Percentiles rank a stretch among this genome's conserved stretches.
These are phyloP conservation scores for Fragilariopsis cylindrus DNA, from an alignment of 108 stramenopile genomes.

Conservation along the genomic window DNA sequence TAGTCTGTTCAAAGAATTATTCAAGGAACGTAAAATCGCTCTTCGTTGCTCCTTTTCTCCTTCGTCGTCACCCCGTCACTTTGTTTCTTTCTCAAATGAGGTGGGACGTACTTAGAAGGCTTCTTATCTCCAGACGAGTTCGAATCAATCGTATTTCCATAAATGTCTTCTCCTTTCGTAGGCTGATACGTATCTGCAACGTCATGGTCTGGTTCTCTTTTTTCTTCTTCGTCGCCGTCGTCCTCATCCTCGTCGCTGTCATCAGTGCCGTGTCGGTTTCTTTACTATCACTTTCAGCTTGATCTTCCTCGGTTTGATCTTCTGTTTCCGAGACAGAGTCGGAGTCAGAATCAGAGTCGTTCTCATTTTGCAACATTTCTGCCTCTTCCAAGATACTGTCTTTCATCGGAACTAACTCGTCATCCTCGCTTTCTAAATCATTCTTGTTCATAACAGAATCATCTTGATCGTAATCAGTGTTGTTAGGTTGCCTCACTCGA, in stretches of 20 bases:
- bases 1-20: slow-evolving; percentile 88
- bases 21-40: slow-evolving; percentile 70
- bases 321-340: not conserved
- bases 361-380: slow-evolving; percentile 21
- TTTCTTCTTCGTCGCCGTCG: slow-evolving; percentile 22
- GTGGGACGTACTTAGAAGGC: slow-evolving; percentile 79
- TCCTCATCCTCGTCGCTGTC: slow-evolving; percentile 16
- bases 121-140: slow-evolving; percentile 11
- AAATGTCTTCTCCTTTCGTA: slow-evolving; percentile 90
- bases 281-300: slow-evolving; percentile 1
- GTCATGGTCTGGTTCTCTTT: slow-evolving; percentile 54
- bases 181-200: slow-evolving; percentile 81
- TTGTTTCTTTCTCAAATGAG: slow-evolving; percentile 64
- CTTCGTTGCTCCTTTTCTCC: slow-evolving; percentile 26
- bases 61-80: slow-evolving; percentile 13
- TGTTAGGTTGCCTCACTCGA: slow-evolving; percentile 31
- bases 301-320: slow-evolving; percentile 11
- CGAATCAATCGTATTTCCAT: slow-evolving; percentile 75
- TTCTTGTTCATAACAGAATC: not conserved
- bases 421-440: slow-evolving; percentile 30
- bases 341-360: too few relatives aligned
- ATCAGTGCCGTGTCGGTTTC: slow-evolving; percentile 4
- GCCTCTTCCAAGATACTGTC: slow-evolving; percentile 34
- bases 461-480: not conserved
- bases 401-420: slow-evolving; percentile 46